A percentile compares a stretch with the other conserved stretches of the same genome.
These are phyloP conservation scores for Rutstroemia sp. DNA, from an alignment of 2,329 filamentous ascomycete genomes.

Conservation along the genomic window DNA sequence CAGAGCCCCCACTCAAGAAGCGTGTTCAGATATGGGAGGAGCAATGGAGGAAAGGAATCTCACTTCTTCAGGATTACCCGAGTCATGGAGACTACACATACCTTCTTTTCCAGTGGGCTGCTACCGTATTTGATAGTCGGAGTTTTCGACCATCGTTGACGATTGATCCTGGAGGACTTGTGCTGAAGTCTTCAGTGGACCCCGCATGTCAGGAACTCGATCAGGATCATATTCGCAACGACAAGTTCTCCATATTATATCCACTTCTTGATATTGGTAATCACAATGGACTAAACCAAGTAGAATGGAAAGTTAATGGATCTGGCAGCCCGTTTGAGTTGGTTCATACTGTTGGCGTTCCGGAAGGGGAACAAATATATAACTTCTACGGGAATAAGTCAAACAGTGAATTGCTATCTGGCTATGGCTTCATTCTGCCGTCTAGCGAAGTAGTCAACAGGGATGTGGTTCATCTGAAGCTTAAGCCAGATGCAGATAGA, in stretches of 20 bases:
- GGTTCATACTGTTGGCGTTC: conserved; percentile 35
- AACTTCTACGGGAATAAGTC: conserved; percentile 74
- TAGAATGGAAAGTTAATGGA: conserved; percentile 50
- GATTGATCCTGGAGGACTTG: conserved; percentile 32
- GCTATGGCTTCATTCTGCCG: conserved; percentile 54
- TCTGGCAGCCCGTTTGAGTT: conserved; percentile 35
- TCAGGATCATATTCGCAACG: conserved; percentile 17
- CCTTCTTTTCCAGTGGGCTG: conserved; percentile 56
- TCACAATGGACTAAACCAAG: conserved; percentile 53
- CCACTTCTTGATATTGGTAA: conserved; percentile 68
- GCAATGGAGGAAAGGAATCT: conserved; percentile 21
- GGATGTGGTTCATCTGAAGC: conserved; percentile 29
- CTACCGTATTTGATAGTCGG: conserved; percentile 56
- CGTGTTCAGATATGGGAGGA: conserved; percentile 20
- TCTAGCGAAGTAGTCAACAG: conserved; percentile 30
- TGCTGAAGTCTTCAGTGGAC: neutral
- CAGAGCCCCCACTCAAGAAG: conserved; percentile 22
- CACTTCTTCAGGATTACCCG: conserved; percentile 12
- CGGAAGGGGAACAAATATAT: conserved; percentile 46
- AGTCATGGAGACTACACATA: conserved; percentile 19
- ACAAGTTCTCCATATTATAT: conserved; percentile 50
- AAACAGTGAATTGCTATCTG: conserved; percentile 62
- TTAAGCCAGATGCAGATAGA: conserved; percentile 16
- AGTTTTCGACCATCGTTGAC: conserved; percentile 54
- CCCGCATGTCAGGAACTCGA: neutral